Base-by-base conservation (phyloP, 1,139 yeast genomes). In the Geotrichum fermentans region DNA sequence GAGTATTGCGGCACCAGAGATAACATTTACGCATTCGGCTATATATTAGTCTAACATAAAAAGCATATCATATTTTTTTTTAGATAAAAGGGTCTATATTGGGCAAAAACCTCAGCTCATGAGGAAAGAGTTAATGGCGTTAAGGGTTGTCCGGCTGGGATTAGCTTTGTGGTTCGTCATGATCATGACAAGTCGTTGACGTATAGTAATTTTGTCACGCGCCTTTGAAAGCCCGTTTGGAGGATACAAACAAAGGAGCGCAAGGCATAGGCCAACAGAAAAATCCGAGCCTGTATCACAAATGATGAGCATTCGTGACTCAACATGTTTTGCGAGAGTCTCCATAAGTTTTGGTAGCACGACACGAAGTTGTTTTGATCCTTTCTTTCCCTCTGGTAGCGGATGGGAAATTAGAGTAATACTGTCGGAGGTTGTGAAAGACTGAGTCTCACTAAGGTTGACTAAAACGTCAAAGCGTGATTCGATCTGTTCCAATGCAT, bases 131-230 rank as follows among this genome's bases (percentile, higher is more conserved):
- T 61, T 61, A 20, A 61, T 58, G 2, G 64, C 46, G 48, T 84
- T 92, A 37, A 87, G 67, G 0, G 94, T 83, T 24, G 85, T 80
- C 47, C 96, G 69, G 52, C 90, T 81, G 0, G 96, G 95, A 54
- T 86, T 85, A 7, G 78, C 78, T 41, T 73, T 75, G 20, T 73
- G 65, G 2, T 67, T 58, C 3, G 71, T 66, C 21, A 74, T 71
- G 4, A 87, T 59, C 47, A 65, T 64, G 2, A 80, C 77, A 40
- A 86, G 65, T 51, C 83, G 82, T 55, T 73, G 74, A 50, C 80
- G 76, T 7, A 88, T 75, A 3, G 36, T 73, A 66, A 11, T 73
- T 65, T 45, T 65, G 43, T 55, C 55, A 26, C 59, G 61, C 5
- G 57, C 49, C 8, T 56, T 54, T 3, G 53, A 39, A 3, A 52